Evolutionary conservation across 495 filamentous ascomycete species (phyloP).

Genomic region (Xylaria venustula): DNA sequence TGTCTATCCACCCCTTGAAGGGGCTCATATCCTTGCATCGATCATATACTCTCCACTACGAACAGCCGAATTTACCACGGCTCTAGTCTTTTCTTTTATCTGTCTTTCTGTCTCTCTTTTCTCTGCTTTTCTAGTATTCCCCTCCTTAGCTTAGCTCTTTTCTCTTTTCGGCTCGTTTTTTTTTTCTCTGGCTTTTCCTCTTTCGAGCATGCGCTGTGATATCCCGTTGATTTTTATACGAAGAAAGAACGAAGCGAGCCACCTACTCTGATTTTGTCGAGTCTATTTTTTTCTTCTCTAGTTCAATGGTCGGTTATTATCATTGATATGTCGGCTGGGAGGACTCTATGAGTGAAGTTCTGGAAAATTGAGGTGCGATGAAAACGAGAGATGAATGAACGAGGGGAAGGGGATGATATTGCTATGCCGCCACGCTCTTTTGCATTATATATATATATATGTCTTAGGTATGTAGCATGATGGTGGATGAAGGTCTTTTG

Average conservation of each 20-base stretch:
- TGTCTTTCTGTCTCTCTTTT: neutral
- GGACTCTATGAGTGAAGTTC: neutral
- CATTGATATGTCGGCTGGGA: neutral
- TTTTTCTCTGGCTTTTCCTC: neutral
- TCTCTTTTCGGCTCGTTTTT: neutral
- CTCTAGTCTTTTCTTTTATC: neutral
- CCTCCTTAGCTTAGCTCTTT: neutral
- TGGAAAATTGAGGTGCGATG: conserved; percentile 4
- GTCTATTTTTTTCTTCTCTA: conserved; percentile 14
- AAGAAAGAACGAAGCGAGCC: conserved; percentile 14
- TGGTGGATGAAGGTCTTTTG: neutral
- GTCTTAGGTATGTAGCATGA: conserved; percentile 1
- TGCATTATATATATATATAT: neutral
- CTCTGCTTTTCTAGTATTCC: neutral
- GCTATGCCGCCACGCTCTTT: conserved; percentile 13
- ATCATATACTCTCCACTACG: conserved; percentile 6
- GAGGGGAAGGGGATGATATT: neutral
- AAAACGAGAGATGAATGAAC: conserved; percentile 6
- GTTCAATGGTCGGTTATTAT: conserved; percentile 7
- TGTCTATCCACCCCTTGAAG: neutral
- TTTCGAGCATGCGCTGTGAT: conserved; percentile 7
- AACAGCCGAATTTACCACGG: neutral
- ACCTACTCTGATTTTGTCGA: conserved; percentile 13
- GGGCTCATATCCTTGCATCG: neutral
- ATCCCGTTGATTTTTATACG: conserved; percentile 20